Conservation (phyloP, 78 protist species). For the Bigelowiella natans region DNA sequence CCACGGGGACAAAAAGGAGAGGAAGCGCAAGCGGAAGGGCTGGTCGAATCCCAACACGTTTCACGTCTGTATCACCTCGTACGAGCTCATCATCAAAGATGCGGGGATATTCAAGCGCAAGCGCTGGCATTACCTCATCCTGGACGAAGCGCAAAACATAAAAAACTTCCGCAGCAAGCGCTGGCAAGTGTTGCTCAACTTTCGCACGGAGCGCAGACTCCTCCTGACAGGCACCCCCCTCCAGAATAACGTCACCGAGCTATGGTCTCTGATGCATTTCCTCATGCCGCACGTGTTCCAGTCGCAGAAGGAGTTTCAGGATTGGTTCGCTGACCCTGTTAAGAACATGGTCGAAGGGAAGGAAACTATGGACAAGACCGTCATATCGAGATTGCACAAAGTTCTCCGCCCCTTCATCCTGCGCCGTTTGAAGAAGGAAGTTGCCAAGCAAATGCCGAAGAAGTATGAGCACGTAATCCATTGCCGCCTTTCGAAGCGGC, state of each 20-base stretch:
- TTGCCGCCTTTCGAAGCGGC: conserved; percentile 6
- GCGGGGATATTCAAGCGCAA: conserved; percentile 45
- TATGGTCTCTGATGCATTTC: conserved; percentile 93
- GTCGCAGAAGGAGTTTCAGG: conserved; percentile 67
- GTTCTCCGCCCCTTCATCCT: conserved; percentile 81
- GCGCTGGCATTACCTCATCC: conserved; percentile 74
- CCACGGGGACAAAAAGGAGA: conserved; percentile 65
- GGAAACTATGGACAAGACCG: conserved; percentile 18
- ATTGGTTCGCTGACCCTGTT: conserved; percentile 68
- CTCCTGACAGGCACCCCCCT: conserved; percentile 91
- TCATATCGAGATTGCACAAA: conserved; percentile 52
- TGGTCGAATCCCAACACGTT: conserved; percentile 69
- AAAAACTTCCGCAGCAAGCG: conserved; percentile 69
- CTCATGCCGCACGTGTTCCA: conserved; percentile 73
- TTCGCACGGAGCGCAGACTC: conserved; percentile 64
- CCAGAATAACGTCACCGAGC: conserved; percentile 83
- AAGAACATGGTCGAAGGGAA: conserved; percentile 23
- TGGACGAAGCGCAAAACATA: conserved; percentile 93
- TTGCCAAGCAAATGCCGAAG: conserved; percentile 58
- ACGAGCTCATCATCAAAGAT: conserved; percentile 65
- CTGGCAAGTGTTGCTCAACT: conserved; percentile 68
- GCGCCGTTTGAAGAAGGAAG: conserved; percentile 83
- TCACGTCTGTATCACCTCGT: conserved; percentile 77
- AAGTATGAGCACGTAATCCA: conserved; percentile 2
- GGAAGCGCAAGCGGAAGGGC: conserved; percentile 66